Evolutionary conservation across 2,329 filamentous ascomycete species (phyloP).

Genomic region (Onygena corvina): DNA sequence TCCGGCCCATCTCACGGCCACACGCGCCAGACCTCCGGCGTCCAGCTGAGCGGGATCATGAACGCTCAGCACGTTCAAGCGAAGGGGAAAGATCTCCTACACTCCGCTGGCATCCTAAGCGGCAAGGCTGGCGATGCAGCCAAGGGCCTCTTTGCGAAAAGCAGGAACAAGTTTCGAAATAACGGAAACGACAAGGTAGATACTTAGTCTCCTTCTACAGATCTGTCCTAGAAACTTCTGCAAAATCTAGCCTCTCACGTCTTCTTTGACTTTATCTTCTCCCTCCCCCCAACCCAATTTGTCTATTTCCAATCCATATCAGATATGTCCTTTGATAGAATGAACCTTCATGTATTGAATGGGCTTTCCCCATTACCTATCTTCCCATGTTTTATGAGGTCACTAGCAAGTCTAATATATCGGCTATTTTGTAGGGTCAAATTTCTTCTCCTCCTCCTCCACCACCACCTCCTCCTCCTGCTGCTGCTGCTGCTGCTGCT

Average conservation of each 20-base stretch:
- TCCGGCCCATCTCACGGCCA: conserved; percentile 26
- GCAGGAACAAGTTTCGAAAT: conserved; percentile 66
- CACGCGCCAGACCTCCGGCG: conserved; percentile 27
- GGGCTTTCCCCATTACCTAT: neutral
- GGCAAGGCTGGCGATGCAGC: conserved; percentile 66
- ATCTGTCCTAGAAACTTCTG: neutral
- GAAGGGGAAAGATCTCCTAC: conserved; percentile 80
- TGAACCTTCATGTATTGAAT: neutral
- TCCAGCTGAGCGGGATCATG: conserved; percentile 29
- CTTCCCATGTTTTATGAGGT: neutral
- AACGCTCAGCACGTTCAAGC: conserved; percentile 57
- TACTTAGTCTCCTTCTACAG: conserved; percentile 47
- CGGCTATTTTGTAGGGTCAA: conserved; percentile 8
- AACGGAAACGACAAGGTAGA: conserved; percentile 74
- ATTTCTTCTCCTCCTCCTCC: neutral
- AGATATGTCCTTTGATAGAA: conserved; percentile 1
- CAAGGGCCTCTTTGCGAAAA: conserved; percentile 82
- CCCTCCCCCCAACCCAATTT: too few relatives aligned
- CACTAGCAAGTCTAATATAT: conserved; percentile 10
- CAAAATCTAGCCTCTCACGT: neutral
- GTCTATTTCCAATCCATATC: conserved; percentile 2
- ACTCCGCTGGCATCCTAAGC: conserved; percentile 61
- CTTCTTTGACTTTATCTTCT: neutral
- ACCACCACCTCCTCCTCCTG: neutral
- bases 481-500: too few relatives aligned